Conservation (phyloP, 345 rosid species). For the Sisymbrium altissimum region DNA sequence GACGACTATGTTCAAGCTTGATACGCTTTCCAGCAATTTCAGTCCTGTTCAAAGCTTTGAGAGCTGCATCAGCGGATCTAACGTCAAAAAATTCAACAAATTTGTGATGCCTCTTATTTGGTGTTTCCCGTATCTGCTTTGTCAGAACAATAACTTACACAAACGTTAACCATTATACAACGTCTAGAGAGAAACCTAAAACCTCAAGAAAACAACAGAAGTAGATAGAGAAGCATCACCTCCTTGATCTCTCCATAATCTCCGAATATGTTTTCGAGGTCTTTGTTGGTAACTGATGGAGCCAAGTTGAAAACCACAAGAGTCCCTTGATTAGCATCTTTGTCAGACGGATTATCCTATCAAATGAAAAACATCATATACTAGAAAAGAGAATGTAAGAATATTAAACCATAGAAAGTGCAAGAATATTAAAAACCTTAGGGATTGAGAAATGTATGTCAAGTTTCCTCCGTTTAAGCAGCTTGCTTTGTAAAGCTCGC, state of each 20-base stretch:
- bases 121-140: constrained; percentile 80
- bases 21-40: constrained; percentile 85
- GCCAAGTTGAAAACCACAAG: constrained; percentile 75
- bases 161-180: constrained; percentile 24
- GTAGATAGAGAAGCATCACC: constrained; percentile 35
- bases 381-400: neutral
- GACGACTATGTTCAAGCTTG: constrained; percentile 85
- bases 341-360: constrained; percentile 80
- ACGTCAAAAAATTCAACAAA: constrained; percentile 81
- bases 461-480: constrained; percentile 65
- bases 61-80: constrained; percentile 76
- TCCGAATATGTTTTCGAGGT: constrained; percentile 66
- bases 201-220: neutral
- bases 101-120: constrained; percentile 81
- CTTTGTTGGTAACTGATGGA: constrained; percentile 71
- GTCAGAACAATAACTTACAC: constrained; percentile 24
- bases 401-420: neutral
- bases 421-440: constrained; percentile 42
- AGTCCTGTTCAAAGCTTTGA: constrained; percentile 63
- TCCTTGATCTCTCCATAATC: constrained; percentile 78
- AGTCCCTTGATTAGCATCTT: constrained; percentile 81
- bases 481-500: constrained; percentile 67
- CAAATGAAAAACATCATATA: neutral
- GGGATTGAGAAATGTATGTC: constrained; percentile 88
- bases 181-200: neutral